Base-by-base conservation (phyloP, 371 early-diverging fungal species). In the Syncephalastrum monosporum region DNA sequence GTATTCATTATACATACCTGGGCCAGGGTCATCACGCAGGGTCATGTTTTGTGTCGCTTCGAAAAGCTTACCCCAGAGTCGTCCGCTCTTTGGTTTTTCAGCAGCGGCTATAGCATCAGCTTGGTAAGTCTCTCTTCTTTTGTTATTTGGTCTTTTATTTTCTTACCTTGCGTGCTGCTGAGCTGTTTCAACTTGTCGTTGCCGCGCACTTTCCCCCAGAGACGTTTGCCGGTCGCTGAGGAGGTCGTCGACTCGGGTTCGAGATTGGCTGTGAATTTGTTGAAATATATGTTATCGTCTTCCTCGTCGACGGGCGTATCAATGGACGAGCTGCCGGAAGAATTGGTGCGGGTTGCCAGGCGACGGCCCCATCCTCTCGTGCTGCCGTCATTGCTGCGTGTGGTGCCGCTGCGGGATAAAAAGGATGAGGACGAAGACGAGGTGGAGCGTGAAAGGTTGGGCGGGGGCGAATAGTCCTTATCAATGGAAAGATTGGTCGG, bases 41-140 rank as follows among this genome's bases (percentile, higher is more conserved):
- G 81, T 75, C 60, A 84, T 71, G n/a, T 59, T 77, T 42, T 84
- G 82, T 25, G 82, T 84, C 49, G 85, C 82, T 14, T 80, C 75
- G 23, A 71, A 53, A n/a, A 84, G 50, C 54, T 77, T 79, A 14
- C 68, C 78, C 85, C 85, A 84, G n/a, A 84, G 53, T 53, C 74
- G 72, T 19, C 69, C 69, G 10, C 65, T 57, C 55, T 72, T 70
- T 14, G 68, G 56, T 38, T 69, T 68, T 0, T 69, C 72, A 50
- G 72, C 77, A 68, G 41, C 38, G 14, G 21, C 16, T 46, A 46
- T n/a, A 45, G 5, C 29, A 33, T 10, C 38, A 6, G 8, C 38
- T 33, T 10, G 8, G 12, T 33, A 2, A 33, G 10, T 33, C 2
- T 10, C 38, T 33, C 12, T 29, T 29, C 38, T 33, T 33, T 33